phyloP scores from a whole-genome alignment of 1,284 basidiomycete species.

The Earliella scabrosa region DNA sequence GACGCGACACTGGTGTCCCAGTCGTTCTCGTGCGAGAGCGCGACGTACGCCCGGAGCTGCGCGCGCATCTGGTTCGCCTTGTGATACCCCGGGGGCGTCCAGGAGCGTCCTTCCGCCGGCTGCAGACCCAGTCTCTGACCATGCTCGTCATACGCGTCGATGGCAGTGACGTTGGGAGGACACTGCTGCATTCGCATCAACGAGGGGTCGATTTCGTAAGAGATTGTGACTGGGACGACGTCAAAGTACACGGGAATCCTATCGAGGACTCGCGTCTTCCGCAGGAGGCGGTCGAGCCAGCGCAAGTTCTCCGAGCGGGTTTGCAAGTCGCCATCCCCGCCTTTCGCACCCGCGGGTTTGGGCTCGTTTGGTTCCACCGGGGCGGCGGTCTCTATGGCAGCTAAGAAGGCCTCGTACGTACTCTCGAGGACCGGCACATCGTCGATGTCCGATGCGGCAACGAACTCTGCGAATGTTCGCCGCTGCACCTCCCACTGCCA shows the following conservation, averaged over 20 bases:
- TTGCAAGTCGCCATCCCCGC: not conserved
- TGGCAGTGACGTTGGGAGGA: too few relatives aligned
- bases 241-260: too few relatives aligned
- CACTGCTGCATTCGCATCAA: too few relatives aligned
- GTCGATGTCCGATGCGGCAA: constrained; percentile 23
- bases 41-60: constrained; percentile 46
- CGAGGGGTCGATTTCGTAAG: too few relatives aligned
- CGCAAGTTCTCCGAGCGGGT: constrained; percentile 24
- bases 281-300: constrained; percentile 27
- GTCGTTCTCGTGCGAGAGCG: constrained; percentile 41
- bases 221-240: not conserved
- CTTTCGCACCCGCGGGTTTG: constrained; percentile 2
- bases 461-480: constrained; percentile 33
- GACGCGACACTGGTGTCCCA: constrained; percentile 33
- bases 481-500: constrained; percentile 39
- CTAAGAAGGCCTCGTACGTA: constrained; percentile 48
- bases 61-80: constrained; percentile 25
- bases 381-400: constrained; percentile 46
- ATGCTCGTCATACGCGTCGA: too few relatives aligned
- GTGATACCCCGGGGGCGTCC: not conserved
- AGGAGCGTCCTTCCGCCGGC: too few relatives aligned
- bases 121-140: too few relatives aligned
- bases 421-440: constrained; percentile 36
- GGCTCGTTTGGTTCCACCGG: constrained; percentile 11
- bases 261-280: constrained; percentile 15